These are phyloP conservation scores for Monosporascus ibericus DNA, from an alignment of 2,329 filamentous ascomycete species.

Conservation along the genomic window DNA sequence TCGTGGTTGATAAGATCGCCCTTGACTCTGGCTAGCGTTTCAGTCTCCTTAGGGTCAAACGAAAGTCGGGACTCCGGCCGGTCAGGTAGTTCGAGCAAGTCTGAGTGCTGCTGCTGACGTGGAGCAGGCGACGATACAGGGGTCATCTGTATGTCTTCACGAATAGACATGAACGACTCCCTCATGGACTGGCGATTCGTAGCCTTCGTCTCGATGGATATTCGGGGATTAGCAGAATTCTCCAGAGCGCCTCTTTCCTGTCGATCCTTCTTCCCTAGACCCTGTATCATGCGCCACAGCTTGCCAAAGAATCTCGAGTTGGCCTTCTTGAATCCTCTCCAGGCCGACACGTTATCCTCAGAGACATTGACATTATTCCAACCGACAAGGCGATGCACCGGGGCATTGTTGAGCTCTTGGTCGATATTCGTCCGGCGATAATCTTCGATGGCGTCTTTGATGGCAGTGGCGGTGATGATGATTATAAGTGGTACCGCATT, in stretches of 20 bases:
- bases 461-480: slow-evolving; percentile 78
- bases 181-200: slow-evolving; percentile 48
- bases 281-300: slow-evolving; percentile 42
- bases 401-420: slow-evolving; percentile 91
- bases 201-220: slow-evolving; percentile 59
- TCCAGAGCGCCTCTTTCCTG: slow-evolving; percentile 47
- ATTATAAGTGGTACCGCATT: slow-evolving; percentile 89
- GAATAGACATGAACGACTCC: slow-evolving; percentile 47
- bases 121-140: slow-evolving; percentile 79
- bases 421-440: slow-evolving; percentile 87
- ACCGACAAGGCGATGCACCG: slow-evolving; percentile 80
- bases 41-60: slow-evolving; percentile 30
- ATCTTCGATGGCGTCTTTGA: slow-evolving; percentile 95
- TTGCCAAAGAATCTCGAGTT: slow-evolving; percentile 56
- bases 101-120: slow-evolving; percentile 22
- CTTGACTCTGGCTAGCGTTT: slow-evolving; percentile 39
- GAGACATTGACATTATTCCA: slow-evolving; percentile 93
- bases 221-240: slow-evolving; percentile 48
- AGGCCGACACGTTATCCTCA: slow-evolving; percentile 76
- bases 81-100: slow-evolving; percentile 21
- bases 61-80: slow-evolving; percentile 28
- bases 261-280: slow-evolving; percentile 42
- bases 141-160: slow-evolving; percentile 87
- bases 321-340: slow-evolving; percentile 89
- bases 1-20: slow-evolving; percentile 66